Conservation (phyloP, 2,329 filamentous ascomycete genomes). For the Cladophialophora carrionii region DNA sequence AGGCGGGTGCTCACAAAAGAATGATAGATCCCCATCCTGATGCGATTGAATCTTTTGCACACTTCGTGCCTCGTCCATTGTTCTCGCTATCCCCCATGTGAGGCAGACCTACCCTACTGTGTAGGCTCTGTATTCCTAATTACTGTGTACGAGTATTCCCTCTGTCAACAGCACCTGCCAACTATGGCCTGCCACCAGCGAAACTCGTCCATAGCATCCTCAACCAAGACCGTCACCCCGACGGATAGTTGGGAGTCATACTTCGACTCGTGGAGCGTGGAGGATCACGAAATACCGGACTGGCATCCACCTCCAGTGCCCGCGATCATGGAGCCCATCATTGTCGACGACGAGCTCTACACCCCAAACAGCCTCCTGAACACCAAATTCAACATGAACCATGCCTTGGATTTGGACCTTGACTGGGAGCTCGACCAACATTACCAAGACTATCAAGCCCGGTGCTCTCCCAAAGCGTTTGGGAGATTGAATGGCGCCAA, state of each 20-base stretch:
- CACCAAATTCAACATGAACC: constrained; percentile 24
- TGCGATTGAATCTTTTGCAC: constrained; percentile 2
- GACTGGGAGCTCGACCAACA: constrained; percentile 19
- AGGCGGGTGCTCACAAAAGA: constrained; percentile 3
- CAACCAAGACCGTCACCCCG: constrained; percentile 21
- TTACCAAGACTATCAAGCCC: constrained; percentile 14
- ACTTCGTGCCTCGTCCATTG: background rate
- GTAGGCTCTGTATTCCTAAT: background rate
- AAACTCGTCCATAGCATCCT: constrained; percentile 14
- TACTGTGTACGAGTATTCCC: background rate
- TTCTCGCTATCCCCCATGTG: background rate
- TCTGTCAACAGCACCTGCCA: background rate
- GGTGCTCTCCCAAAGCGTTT: constrained; percentile 17
- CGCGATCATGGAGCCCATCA: constrained; percentile 27
- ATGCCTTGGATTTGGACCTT: constrained; percentile 23
- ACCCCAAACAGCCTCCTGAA: constrained; percentile 27
- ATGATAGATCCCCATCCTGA: background rate
- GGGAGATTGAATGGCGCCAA: constrained; percentile 21
- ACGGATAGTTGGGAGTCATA: constrained; percentile 34
- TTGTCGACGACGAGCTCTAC: constrained; percentile 30
- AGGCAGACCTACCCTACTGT: background rate
- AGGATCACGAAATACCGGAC: constrained; percentile 25
- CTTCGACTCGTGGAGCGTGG: constrained; percentile 32
- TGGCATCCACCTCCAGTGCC: constrained; percentile 4
- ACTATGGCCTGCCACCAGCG: constrained; percentile 12